Percentiles rank a stretch among this genome's conserved stretches.
phyloP scores from a whole-genome alignment of 148 eudicot genomes.

The Mesembryanthemum crystallinum region DNA sequence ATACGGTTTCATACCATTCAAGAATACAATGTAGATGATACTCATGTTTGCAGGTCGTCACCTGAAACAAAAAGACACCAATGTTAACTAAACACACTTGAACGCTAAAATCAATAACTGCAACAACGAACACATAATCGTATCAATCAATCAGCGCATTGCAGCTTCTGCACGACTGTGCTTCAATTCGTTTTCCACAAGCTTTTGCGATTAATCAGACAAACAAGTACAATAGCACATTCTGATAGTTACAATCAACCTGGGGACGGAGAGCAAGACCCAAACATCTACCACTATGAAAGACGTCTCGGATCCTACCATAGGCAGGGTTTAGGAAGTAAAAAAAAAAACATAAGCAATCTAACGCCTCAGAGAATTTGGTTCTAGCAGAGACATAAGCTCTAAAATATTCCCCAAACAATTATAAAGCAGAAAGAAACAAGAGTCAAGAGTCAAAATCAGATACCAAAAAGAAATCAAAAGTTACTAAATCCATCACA shows the following conservation, averaged over 20 bases:
- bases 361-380: too few relatives aligned
- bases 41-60: slow-evolving; percentile 78
- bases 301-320: too few relatives aligned
- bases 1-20: slow-evolving; percentile 54
- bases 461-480: neutral
- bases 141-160: neutral
- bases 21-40: slow-evolving; percentile 85
- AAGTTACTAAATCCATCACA: neutral
- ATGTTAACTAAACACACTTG: too few relatives aligned
- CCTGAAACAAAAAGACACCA: slow-evolving; percentile 32
- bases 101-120: neutral
- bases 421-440: neutral
- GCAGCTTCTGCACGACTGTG: neutral
- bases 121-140: neutral
- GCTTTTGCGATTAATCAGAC: too few relatives aligned
- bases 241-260: too few relatives aligned
- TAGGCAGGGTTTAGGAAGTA: too few relatives aligned
- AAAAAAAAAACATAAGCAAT: too few relatives aligned
- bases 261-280: too few relatives aligned
- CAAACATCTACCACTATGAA: too few relatives aligned
- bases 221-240: too few relatives aligned
- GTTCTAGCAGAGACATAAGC: too few relatives aligned
- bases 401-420: neutral
- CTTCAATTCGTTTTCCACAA: neutral
- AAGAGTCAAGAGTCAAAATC: neutral